Evolutionary conservation across 2,329 filamentous ascomycete species (phyloP), one percentile per base, ranked within the genome.

Genomic region (Acrodontium crateriforme): DNA sequence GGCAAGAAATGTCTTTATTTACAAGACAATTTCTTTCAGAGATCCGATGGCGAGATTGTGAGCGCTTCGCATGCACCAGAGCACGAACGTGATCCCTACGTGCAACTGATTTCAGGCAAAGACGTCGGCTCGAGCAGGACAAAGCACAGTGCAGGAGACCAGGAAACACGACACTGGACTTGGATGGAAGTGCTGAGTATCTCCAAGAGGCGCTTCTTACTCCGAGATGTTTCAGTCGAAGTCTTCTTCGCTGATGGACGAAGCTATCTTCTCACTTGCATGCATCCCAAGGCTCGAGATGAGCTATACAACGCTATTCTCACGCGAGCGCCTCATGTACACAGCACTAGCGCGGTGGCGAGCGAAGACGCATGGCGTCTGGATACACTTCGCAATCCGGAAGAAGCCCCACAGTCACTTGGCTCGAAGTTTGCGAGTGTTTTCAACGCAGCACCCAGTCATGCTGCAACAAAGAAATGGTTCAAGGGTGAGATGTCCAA

Each of bases 161-260:
- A 92, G 45, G 80, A 87, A 36, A 84, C 79, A 2, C 72, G 85
- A 41, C 78, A 79, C 50, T 98, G 89, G 91, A 78, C 76, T 39
- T 98, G 87, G 87, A 71, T 74, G 3, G 87, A 95, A 49, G 75
- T 95, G 9, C 80, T 95, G 41, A 94, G 85, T 49, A 78, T 95
- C 18, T 95, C 87, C 0, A 98, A 98, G 54, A 74, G 91, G 12
- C 77, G 87, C 5, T 98, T 95, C 53, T 59, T 98, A 3, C 93
- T 95, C 55, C 76, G 89, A 15, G 87, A 98, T 47, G 89, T 98
- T 9, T 84, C 83, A 0, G 74, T 95, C n/a, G 89, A 98, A 49
- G 71, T 94, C 2, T 98, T 98, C 59, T 98, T 98, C 50, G 85
- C 84, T 0, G 91, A 98, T 49, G 89, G 89, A 1, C 77, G 84